Evolutionary conservation across 768 basidiomycete genomes (phyloP), one percentile per base, ranked within the genome.

Genomic region (Austroboletus festivus): DNA sequence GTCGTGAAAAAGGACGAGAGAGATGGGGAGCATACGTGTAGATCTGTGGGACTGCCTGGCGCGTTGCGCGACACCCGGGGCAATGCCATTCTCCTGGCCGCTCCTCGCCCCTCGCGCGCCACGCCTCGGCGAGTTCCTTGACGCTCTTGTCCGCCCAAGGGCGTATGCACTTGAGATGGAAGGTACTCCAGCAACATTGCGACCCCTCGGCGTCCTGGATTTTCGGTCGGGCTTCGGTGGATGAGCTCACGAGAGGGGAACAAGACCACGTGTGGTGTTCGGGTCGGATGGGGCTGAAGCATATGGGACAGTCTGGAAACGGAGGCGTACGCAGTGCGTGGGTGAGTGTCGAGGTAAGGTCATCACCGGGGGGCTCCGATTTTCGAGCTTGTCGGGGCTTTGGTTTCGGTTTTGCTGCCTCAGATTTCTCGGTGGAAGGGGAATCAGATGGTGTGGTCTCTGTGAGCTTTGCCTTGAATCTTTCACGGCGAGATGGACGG

Each of bases 241-340:
- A 6, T 5, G 28, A 12, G 24, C 23, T 33, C 11, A 22, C 22
- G 0, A 78, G 74, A 3, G 86, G 83, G 9, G 85, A 83, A 65
- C 95, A 97, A 0, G 89, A 93, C 89, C 93, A 94, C 1, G 85
- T 90, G 4, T 81, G 77, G 47, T 95, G 85, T 3, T 79, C 79
- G 2, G 92, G 92, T 28, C 82, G 79, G 35, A 97, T 83, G 0
- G 83, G 53, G 28, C 78, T 80, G 67, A 93, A 93, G 64, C 95
- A 98, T 55, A 86, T 94, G 18, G 82, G 72, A 56, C 89, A 92
- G 59, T 91, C 89, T 1, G 81, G 77, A 53, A 80, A 88, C 3
- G 91, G 89, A 1, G 84, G 78, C 0, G 78, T 79, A 53, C 80
- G 78, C 23, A 93, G 73, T 5, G 77, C 75, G 21, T 77, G 77